Conservation (phyloP, 2,329 filamentous ascomycete species). For the Diaporthe vaccinii region DNA sequence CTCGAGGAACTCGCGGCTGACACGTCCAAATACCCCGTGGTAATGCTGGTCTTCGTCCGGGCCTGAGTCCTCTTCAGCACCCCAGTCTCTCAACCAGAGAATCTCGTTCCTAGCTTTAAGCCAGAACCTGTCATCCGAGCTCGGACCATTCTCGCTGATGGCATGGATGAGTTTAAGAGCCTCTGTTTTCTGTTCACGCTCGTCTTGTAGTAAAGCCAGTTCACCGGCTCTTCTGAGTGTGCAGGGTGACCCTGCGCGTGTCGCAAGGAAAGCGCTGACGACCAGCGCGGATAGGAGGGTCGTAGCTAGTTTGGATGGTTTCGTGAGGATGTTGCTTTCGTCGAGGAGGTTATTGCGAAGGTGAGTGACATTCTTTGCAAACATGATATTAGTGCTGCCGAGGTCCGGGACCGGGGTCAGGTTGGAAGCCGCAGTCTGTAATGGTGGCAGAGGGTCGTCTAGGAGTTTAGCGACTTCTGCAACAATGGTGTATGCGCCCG, state of each 20-base stretch:
- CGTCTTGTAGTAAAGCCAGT: conserved; percentile 73
- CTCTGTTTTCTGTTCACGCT: conserved; percentile 73
- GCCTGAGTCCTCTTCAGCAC: conserved; percentile 60
- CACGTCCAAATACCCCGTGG: conserved; percentile 69
- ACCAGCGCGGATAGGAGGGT: conserved; percentile 74
- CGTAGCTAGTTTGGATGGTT: conserved; percentile 67
- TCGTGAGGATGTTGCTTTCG: conserved; percentile 74
- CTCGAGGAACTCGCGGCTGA: conserved; percentile 75
- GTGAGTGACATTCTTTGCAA: conserved; percentile 56
- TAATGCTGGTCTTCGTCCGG: conserved; percentile 47
- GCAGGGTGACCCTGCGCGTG: conserved; percentile 63
- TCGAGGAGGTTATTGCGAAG: conserved; percentile 69
- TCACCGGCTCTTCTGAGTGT: conserved; percentile 70
- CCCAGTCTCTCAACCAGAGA: conserved; percentile 82
- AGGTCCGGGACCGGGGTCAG: conserved; percentile 57
- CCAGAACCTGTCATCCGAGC: conserved; percentile 76
- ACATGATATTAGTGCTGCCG: conserved; percentile 52
- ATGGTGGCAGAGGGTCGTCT: conserved; percentile 67
- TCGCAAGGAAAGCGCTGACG: conserved; percentile 70
- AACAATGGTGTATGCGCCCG: conserved; percentile 72
- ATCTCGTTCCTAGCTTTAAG: conserved; percentile 72
- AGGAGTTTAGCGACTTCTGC: conserved; percentile 71
- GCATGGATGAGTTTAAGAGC: conserved; percentile 71
- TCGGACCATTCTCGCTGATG: conserved; percentile 63
- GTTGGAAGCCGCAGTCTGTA: conserved; percentile 62